Evolutionary conservation across 768 basidiomycete species (phyloP), one percentile per base, ranked within the genome.

Genomic region (Epithele typhae): DNA sequence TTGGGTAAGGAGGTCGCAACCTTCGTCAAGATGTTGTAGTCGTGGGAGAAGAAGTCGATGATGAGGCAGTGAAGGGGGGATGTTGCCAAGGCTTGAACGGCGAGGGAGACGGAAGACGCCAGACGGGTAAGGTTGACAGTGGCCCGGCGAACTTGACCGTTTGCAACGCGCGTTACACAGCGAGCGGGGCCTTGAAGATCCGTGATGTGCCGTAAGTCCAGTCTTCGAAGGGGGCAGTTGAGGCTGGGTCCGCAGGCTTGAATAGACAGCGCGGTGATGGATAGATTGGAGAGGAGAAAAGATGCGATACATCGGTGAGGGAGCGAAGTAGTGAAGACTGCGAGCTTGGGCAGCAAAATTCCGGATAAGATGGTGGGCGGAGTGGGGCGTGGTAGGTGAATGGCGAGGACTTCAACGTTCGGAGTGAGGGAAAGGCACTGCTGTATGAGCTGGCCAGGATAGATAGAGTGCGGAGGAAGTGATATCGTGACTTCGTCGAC

Each of bases 1-100:
- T 25, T 36, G 1, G 46, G 46, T 5, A 25, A 17, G 15, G 40
- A 24, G 3, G n/a, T 5, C 7, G 35, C 40, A 5, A 48, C 17
- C 19, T 25, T 39, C 3, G 25, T 0, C 5, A 48, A 34, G 1
- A 42, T n/a, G 35, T 48, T 40, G 25, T 41, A 37, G 22, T 48
- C 46, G 34, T 41, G 24, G 23, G 34, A 19, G 40, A 48, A 48
- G 32, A 40, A 40, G 12, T 48, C 46, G 10, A 48, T 27, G 0
- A 40, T 48, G 17, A 48, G 34, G 3, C 33, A 37, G 17, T 35
- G 23, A 0, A 48, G 33, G 5, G 15, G 40, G 5, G 46, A 48
- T 4, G 40, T 25, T 4, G 40, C 33, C 1, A 48, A n/a, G 1
- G 40, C 11, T 0, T 32, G 2, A 6, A 48, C 22, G 10, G 46